Evolutionary conservation across 1,139 yeast species (phyloP), one percentile per base, ranked within the genome.

Genomic region (Nakaseomyces kungkrabaensis): DNA sequence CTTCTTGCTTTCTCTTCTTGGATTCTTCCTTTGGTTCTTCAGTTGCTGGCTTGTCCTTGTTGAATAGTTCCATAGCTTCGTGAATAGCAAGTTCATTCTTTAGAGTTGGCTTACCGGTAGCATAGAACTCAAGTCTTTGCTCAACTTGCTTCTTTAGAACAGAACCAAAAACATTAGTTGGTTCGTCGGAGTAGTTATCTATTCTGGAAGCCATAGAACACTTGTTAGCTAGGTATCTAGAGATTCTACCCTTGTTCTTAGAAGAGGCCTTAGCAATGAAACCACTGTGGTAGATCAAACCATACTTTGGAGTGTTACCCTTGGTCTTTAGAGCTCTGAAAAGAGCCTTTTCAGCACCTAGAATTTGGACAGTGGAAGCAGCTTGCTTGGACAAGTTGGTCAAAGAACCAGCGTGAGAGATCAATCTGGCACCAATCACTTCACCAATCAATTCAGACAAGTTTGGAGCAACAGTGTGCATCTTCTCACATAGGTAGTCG

Each of bases 161-260:
- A 64, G 81, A 78, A 69, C 98, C 99, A 66, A 92, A 94, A 52
- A 81, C 88, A 58, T 84, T 84, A 45, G 85, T 74, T 68, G 92
- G 90, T 68, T 83, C 89, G 65, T 85, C 94, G 52, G 89, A 81
- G 72, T 87, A 92, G 76, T 89, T 89, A 74, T 92, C 99, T 64
- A 92, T 90, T 79, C 98, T 87, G 48, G 96, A 88, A 56, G 98
- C 98, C 74, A 92, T 92, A 43, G 98, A 85, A 79, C 97, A 90
- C 74, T 92, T 92, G 81, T 94, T 92, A 56, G 99, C 98, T 71
- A 92, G 78, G 74, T 90, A 90, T 76, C 99, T 85, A 45, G 98
- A 92, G 61, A 92, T 92, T 78, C 97, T 85, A 72, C 99, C 99
- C 80, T 92, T 92, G 76, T 92, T 92, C 77, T 90, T 90, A 67